Evolutionary conservation across 352 stramenopile species (phyloP).

Genomic region (Phytopythium litorale): DNA sequence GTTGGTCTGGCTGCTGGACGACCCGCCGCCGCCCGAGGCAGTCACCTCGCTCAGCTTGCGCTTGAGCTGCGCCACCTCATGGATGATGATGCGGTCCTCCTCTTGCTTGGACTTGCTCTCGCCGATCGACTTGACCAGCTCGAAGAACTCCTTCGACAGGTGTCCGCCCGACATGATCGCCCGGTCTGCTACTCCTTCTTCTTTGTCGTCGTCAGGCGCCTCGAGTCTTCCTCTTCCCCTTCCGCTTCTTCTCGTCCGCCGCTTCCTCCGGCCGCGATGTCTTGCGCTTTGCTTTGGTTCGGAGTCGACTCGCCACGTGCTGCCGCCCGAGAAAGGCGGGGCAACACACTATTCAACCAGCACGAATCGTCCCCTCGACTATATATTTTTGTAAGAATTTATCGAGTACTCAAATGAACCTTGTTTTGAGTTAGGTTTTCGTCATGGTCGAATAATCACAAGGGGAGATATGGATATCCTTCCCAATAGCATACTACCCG

Average conservation of each 20-base stretch:
- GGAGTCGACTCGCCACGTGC: slow-evolving; percentile 14
- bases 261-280: not conserved
- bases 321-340: not conserved
- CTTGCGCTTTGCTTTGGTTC: slow-evolving; percentile 6
- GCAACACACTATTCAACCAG: slow-evolving; percentile 22
- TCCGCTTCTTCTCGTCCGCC: not conserved
- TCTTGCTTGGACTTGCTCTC: slow-evolving; percentile 99
- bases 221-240: too few species aligned
- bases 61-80: slow-evolving; percentile 96
- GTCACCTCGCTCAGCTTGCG: slow-evolving; percentile 91
- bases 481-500: not conserved
- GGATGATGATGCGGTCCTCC: slow-evolving; percentile 98
- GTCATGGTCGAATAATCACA: slow-evolving; percentile 15
- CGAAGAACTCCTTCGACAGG: slow-evolving; percentile 98
- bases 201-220: too few species aligned
- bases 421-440: not conserved
- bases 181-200: too few species aligned
- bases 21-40: slow-evolving; percentile 18
- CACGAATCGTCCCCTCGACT: slow-evolving; percentile 8
- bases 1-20: slow-evolving; percentile 76
- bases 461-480: not conserved
- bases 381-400: not conserved
- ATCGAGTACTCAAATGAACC: not conserved
- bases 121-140: slow-evolving; percentile 99
- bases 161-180: slow-evolving; percentile 80